These are phyloP conservation scores for Gnomoniopsis smithogilvyi DNA, from an alignment of 2,329 filamentous ascomycete genomes.

Conservation along the genomic window DNA sequence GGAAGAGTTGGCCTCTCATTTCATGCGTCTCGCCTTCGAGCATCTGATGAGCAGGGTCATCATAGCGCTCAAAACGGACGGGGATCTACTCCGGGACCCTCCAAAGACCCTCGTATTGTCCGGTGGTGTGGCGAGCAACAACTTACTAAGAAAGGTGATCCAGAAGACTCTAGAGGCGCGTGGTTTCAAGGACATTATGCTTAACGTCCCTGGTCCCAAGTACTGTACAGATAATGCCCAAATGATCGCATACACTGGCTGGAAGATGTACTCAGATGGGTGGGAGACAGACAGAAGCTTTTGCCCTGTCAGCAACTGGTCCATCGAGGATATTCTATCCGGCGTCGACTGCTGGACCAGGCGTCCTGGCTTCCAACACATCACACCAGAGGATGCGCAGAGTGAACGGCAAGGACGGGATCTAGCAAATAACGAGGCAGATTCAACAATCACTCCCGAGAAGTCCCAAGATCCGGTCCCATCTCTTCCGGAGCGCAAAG, in stretches of 20 bases:
- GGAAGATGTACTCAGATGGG: conserved; percentile 86
- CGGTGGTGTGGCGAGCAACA: conserved; percentile 87
- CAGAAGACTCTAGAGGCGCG: conserved; percentile 57
- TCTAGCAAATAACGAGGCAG: background rate
- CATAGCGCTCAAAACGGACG: conserved; percentile 52
- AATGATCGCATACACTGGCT: conserved; percentile 93
- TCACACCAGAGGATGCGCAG: background rate
- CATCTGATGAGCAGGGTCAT: conserved; percentile 76
- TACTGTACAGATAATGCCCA: conserved; percentile 94
- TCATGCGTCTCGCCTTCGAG: conserved; percentile 82
- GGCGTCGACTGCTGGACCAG: conserved; percentile 50
- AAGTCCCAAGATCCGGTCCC: background rate
- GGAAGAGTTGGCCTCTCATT: conserved; percentile 64
- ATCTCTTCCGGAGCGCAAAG: too few relatives aligned
- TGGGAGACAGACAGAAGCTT: conserved; percentile 62
- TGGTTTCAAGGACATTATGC: conserved; percentile 56
- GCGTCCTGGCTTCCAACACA: background rate
- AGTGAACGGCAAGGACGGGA: background rate
- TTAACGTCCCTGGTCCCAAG: conserved; percentile 71
- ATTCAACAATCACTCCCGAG: background rate
- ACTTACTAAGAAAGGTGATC: conserved; percentile 69
- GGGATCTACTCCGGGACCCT: conserved; percentile 14
- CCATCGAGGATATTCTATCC: conserved; percentile 62
- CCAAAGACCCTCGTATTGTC: conserved; percentile 72
- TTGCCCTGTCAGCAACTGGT: conserved; percentile 66